These are phyloP conservation scores for Avicennia marina DNA, from an alignment of 257 asterid species.

Conservation along the genomic window DNA sequence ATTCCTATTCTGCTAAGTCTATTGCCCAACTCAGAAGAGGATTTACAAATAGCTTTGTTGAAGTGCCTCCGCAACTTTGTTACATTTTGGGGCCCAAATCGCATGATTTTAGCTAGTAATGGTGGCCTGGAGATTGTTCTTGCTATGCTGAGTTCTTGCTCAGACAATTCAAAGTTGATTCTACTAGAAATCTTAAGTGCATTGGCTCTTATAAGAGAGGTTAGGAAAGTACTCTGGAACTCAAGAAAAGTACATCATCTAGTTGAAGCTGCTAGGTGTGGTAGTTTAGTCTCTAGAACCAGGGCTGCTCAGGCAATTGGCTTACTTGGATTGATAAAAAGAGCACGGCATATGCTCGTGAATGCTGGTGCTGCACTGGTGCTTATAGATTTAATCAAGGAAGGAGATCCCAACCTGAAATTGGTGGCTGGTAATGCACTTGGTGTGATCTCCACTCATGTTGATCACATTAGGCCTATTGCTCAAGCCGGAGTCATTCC, in stretches of 20 bases:
- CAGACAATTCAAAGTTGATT: conserved; percentile 27
- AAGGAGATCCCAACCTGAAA: conserved; percentile 37
- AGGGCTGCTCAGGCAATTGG: conserved; percentile 70
- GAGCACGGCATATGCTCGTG: conserved; percentile 35
- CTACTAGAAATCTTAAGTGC: conserved; percentile 53
- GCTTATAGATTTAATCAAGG: conserved; percentile 36
- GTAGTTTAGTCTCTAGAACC: conserved; percentile 53
- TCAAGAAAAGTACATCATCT: conserved; percentile 35
- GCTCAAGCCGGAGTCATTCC: conserved; percentile 48
- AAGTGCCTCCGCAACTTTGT: conserved; percentile 52
- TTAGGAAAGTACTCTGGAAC: conserved; percentile 35
- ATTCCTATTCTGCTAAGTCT: conserved; percentile 40
- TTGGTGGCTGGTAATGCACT: conserved; percentile 57
- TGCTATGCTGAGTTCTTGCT: conserved; percentile 25
- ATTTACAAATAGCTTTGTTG: conserved; percentile 31
- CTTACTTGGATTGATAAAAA: conserved; percentile 46
- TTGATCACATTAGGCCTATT: conserved; percentile 40
- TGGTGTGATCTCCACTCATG: conserved; percentile 51
- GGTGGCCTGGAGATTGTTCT: conserved; percentile 48
- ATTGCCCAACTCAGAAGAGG: conserved; percentile 32
- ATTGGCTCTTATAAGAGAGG: conserved; percentile 60
- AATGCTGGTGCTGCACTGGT: conserved; percentile 37
- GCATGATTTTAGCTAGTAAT: conserved; percentile 27
- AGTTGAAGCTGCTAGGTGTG: conserved; percentile 47
- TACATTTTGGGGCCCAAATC: conserved; percentile 32